phyloP scores from a whole-genome alignment of 768 basidiomycete genomes.

The Auricularia cornea region DNA sequence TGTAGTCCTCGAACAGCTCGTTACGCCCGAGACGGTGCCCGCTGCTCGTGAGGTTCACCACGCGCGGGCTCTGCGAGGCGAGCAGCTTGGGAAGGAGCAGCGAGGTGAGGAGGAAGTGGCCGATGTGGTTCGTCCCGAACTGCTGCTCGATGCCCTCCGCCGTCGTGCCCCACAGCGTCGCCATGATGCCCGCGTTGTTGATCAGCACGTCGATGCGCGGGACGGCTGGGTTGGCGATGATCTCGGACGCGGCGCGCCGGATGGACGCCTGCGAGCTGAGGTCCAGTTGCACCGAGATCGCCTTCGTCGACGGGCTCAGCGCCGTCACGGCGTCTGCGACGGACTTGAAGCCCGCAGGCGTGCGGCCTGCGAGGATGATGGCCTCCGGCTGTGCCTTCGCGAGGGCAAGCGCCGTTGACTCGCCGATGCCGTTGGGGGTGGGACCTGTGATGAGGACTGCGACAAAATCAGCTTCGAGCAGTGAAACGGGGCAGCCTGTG shows the following conservation, averaged over 20 bases:
- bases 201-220: slow-evolving; percentile 8
- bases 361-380: not conserved
- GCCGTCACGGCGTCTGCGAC: not conserved
- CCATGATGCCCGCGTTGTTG: slow-evolving; percentile 5
- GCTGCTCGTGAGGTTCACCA: not conserved
- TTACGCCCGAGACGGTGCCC: not conserved
- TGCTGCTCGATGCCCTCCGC: slow-evolving; percentile 1
- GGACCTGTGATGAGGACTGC: not conserved
- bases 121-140: slow-evolving; percentile 10
- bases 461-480: not conserved
- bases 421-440: not conserved
- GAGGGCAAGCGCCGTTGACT: not conserved
- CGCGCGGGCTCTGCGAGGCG: slow-evolving; percentile 1
- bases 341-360: not conserved
- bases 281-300: not conserved
- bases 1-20: not conserved
- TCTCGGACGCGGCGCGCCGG: slow-evolving; percentile 1
- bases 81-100: slow-evolving; percentile 5
- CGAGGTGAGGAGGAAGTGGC: slow-evolving; percentile 3
- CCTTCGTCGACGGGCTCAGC: not conserved
- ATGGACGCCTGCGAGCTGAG: not conserved
- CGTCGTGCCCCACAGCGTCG: not conserved
- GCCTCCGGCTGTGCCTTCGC: not conserved
- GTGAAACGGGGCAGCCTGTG: not conserved
- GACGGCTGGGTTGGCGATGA: not conserved